These are phyloP conservation scores for Vigna angularis DNA, from an alignment of 306 rosid species.

Conservation along the genomic window DNA sequence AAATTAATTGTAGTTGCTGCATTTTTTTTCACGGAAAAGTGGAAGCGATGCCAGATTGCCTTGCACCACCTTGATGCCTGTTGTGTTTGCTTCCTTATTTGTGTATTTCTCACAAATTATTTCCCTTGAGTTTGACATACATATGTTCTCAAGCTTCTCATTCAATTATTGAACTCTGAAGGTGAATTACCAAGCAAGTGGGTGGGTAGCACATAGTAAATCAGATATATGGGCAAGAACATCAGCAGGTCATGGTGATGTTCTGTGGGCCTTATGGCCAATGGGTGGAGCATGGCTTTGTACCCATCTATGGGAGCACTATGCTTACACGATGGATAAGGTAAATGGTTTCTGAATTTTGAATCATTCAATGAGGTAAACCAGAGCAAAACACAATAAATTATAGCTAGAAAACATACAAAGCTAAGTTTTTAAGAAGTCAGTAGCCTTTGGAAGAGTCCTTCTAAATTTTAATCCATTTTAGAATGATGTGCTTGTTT, in stretches of 20 bases:
- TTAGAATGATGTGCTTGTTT: neutral
- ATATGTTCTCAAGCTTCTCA: conserved; percentile 20
- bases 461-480: neutral
- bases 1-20: neutral
- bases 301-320: conserved; percentile 86
- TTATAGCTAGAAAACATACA: neutral
- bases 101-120: neutral
- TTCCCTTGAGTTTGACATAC: neutral
- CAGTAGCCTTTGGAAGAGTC: conserved; percentile 4
- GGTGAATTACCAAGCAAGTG: conserved; percentile 79
- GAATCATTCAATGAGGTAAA: neutral
- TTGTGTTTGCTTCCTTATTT: conserved; percentile 3
- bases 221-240: conserved; percentile 85
- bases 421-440: neutral
- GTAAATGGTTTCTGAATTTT: conserved; percentile 47
- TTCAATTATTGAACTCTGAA: conserved; percentile 37
- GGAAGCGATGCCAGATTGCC: conserved; percentile 13
- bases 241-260: conserved; percentile 73
- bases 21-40: neutral
- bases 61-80: conserved; percentile 1
- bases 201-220: conserved; percentile 84
- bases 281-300: conserved; percentile 94
- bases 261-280: conserved; percentile 86
- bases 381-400: neutral
- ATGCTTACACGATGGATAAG: conserved; percentile 70